Evolutionary conservation across 495 filamentous ascomycete genomes (phyloP), one percentile per base, ranked within the genome.

Genomic region (Amniculicola lignicola): DNA sequence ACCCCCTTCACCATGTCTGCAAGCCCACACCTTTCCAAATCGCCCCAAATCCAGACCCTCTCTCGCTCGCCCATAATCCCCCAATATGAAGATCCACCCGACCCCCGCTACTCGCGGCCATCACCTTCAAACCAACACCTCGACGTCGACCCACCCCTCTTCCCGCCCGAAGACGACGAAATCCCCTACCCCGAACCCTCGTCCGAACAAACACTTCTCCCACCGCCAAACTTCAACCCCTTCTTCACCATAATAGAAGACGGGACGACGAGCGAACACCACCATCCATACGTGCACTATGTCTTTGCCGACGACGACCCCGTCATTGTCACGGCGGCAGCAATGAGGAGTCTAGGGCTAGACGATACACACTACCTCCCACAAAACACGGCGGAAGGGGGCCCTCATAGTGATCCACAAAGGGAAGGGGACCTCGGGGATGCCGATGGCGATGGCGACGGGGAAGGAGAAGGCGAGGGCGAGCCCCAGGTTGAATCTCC

Each of bases 221-320:
- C 69, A 15, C 70, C 69, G 12, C 74, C 74, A 2, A 67, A 72
- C 46, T 87, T 88, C 73, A 67, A 73, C 35, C 82, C 85, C 21
- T 76, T 86, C 72, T 88, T 87, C 70, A 77, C 82, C 7, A 73
- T 88, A 33, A 71, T 88, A 57, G 72, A 79, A 53, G 81, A 84
- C 65, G 61, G 74, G 14, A 74, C 70, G 12, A 73, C 73, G 23
- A 78, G 78, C 41, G 77, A 76, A 7, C 74, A 88, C 70, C 78
- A 92, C 70, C 91, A 94, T 57, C 82, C 84, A 18, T 82, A 78
- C 35, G 83, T 95, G 2, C 89, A 92, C 76, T 97, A 97, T 73
- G 80, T 96, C 55, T 97, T 77, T 27, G 51, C 62, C 16, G 73
- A 76, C 33, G 69, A 72, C 46, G 64, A 71, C 47, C 67, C 64